Evolutionary conservation across 129 eudicot genomes (phyloP).

Genomic region (Arctium minus): DNA sequence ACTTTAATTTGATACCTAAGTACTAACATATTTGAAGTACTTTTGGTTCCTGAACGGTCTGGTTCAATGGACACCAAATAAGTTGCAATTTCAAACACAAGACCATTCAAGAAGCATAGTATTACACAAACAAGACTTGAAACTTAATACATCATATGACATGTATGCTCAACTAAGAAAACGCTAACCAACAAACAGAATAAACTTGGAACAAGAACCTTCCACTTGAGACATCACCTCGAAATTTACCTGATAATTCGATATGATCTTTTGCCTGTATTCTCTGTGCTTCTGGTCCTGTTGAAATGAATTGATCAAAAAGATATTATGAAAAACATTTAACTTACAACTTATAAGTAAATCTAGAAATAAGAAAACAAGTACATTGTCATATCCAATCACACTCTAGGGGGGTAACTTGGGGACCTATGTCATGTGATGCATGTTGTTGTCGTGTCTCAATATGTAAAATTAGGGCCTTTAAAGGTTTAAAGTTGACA

Average conservation of each 20-base stretch:
- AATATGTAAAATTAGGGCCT: neutral
- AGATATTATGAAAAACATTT: neutral
- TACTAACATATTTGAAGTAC: neutral
- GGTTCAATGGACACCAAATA: neutral
- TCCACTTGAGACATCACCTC: neutral
- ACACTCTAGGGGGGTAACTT: neutral
- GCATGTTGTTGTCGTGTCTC: neutral
- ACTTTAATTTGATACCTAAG: neutral
- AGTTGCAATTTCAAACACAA: neutral
- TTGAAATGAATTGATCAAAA: constrained; percentile 9
- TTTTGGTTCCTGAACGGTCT: neutral
- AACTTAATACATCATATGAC: neutral
- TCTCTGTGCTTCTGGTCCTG: constrained; percentile 90
- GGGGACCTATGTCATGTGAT: neutral
- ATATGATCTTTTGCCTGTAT: constrained; percentile 83
- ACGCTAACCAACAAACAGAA: neutral
- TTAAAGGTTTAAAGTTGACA: neutral
- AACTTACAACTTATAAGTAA: neutral
- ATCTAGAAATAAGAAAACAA: neutral
- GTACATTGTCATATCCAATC: neutral
- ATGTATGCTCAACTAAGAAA: neutral
- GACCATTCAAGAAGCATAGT: neutral
- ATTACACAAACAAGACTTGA: neutral
- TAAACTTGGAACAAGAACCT: neutral
- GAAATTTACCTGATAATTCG: constrained; percentile 75